Conservation (phyloP, 805 yeast species). For the Yueomyces sp. region DNA sequence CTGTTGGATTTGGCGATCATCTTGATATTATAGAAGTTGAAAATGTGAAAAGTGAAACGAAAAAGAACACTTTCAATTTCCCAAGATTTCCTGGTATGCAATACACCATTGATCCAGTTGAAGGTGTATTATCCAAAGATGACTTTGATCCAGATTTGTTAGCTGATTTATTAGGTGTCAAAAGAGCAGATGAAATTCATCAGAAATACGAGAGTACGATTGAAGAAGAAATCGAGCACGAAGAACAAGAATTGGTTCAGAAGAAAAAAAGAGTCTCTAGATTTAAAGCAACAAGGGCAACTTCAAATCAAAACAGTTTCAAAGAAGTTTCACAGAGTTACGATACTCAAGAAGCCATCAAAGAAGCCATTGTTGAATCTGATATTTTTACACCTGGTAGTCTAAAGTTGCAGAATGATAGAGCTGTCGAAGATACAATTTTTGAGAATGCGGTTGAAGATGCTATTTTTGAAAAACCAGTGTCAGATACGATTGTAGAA, state of each 20-base stretch:
- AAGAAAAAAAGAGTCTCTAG: constrained; percentile 17
- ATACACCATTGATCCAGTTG: constrained; percentile 5
- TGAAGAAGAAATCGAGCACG: constrained; percentile 1
- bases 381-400: background rate
- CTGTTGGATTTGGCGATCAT: constrained; percentile 21
- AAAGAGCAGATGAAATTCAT: constrained; percentile 20
- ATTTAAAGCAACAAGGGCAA: constrained; percentile 13
- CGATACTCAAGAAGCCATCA: background rate
- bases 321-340: background rate
- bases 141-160: constrained; percentile 23
- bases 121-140: constrained; percentile 2
- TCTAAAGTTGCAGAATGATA: background rate
- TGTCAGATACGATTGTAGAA: background rate
- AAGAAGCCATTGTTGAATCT: background rate
- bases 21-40: constrained; percentile 23
- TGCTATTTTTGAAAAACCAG: constrained; percentile 1
- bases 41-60: constrained; percentile 20
- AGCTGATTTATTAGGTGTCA: constrained; percentile 20
- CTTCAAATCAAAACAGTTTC: background rate
- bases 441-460: background rate
- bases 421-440: background rate
- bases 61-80: constrained; percentile 16
- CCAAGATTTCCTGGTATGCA: constrained; percentile 2
- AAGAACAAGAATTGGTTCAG: constrained; percentile 2
- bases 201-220: constrained; percentile 11